These are phyloP conservation scores for Danielozyma ontarioensis DNA, from an alignment of 805 yeast species.

Conservation along the genomic window DNA sequence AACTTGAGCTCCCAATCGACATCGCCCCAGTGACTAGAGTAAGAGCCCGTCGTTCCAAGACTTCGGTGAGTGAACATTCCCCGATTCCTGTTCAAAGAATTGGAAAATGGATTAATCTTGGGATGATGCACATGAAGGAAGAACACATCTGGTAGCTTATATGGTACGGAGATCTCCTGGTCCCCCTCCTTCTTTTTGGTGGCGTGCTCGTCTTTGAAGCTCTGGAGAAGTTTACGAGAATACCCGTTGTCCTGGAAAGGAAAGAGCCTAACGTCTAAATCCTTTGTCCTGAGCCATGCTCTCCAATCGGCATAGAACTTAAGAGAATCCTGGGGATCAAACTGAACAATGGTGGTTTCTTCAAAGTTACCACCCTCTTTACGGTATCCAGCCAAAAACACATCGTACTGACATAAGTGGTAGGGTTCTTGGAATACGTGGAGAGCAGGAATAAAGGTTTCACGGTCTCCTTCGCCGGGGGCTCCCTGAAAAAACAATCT, in stretches of 20 bases:
- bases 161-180: constrained; percentile 1
- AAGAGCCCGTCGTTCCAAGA: constrained; percentile 16
- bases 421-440: constrained; percentile 30
- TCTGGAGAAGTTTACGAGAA: constrained; percentile 16
- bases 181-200: constrained; percentile 1
- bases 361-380: constrained; percentile 10
- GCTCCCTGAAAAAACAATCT: constrained; percentile 31
- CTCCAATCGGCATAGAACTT: constrained; percentile 20
- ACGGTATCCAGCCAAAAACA: constrained; percentile 9
- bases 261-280: constrained; percentile 23
- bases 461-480: constrained; percentile 18
- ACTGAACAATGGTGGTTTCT: constrained; percentile 29
- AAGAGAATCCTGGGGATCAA: constrained; percentile 19
- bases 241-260: constrained; percentile 25
- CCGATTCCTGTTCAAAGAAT: constrained; percentile 9
- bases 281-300: constrained; percentile 16
- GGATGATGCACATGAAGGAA: constrained; percentile 31
- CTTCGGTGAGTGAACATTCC: constrained; percentile 19
- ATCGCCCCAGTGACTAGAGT: constrained; percentile 10
- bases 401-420: constrained; percentile 11
- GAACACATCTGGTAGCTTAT: constrained; percentile 17
- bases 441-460: constrained; percentile 35
- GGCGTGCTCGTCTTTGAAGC: constrained; percentile 11
- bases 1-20: constrained; percentile 33
- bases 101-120: constrained; percentile 24